A percentile compares a stretch with the other conserved stretches of the same genome.
These are phyloP conservation scores for Bassia scoparia DNA, from an alignment of 148 eudicot species.

Conservation along the genomic window DNA sequence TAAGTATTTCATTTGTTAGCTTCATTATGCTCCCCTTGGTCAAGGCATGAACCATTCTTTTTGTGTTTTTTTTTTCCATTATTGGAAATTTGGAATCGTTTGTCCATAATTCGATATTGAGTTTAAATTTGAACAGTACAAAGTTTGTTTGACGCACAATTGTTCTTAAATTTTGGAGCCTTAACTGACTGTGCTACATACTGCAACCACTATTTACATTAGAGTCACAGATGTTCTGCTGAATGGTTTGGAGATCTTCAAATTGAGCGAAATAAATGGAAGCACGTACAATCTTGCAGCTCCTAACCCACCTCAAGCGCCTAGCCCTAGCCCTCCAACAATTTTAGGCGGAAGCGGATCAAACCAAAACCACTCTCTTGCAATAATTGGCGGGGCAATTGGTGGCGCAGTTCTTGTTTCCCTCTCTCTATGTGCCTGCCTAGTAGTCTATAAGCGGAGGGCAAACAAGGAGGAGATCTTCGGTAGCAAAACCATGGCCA, in stretches of 20 bases:
- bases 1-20: too few species aligned
- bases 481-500: background rate
- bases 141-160: too few species aligned
- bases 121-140: too few species aligned
- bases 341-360: background rate
- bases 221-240: constrained; percentile 14
- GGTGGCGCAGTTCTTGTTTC: constrained; percentile 5
- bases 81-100: too few species aligned
- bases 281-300: constrained; percentile 31
- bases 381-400: background rate
- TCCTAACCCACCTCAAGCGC: constrained; percentile 13
- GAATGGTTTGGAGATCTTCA: constrained; percentile 43
- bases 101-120: too few species aligned
- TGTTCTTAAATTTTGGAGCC: too few species aligned
- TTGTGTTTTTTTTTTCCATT: too few species aligned
- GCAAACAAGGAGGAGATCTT: background rate
- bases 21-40: too few species aligned
- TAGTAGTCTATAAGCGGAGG: background rate
- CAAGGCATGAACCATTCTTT: too few species aligned
- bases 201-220: background rate
- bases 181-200: background rate
- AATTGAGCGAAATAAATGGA: constrained; percentile 39
- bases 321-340: background rate
- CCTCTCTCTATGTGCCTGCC: background rate
- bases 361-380: background rate